Percentiles rank a stretch among this genome's conserved stretches.
These are phyloP conservation scores for Camellia oleifera DNA, from an alignment of 179 eudicot species.

Conservation along the genomic window DNA sequence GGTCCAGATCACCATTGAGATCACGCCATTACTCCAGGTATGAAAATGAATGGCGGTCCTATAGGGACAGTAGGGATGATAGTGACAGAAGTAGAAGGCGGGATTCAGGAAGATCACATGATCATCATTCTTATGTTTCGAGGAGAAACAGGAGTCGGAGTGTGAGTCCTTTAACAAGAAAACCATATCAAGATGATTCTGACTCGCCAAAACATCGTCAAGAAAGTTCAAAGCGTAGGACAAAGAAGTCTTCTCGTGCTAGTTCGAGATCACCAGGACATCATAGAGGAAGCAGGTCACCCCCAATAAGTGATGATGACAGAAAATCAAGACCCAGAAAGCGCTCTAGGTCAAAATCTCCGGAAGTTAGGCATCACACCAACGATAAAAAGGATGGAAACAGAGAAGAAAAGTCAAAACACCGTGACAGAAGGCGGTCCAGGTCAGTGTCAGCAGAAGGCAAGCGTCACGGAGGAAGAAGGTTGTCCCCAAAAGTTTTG, in stretches of 20 bases:
- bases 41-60: slow-evolving; percentile 63
- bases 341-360: slow-evolving; percentile 75
- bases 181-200: slow-evolving; percentile 60
- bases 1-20: slow-evolving; percentile 75
- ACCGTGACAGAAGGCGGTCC: slow-evolving; percentile 45
- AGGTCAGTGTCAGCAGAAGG: slow-evolving; percentile 50
- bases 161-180: slow-evolving; percentile 64
- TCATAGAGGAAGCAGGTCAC: slow-evolving; percentile 47
- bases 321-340: slow-evolving; percentile 46
- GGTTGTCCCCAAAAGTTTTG: slow-evolving; percentile 41
- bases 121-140: slow-evolving; percentile 54
- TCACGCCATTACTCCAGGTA: slow-evolving; percentile 70
- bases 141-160: slow-evolving; percentile 87
- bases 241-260: slow-evolving; percentile 34
- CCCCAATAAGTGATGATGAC: slow-evolving; percentile 56
- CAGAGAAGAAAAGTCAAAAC: slow-evolving; percentile 45
- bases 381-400: slow-evolving; percentile 29
- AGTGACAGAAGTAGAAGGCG: slow-evolving; percentile 56
- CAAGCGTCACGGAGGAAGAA: slow-evolving; percentile 35
- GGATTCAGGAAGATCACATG: slow-evolving; percentile 55
- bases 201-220: slow-evolving; percentile 58
- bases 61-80: slow-evolving; percentile 54
- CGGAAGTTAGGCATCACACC: slow-evolving; percentile 37
- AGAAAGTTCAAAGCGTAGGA: slow-evolving; percentile 44
- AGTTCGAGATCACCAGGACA: slow-evolving; percentile 67